Evolutionary conservation across 805 yeast species (phyloP), one percentile per base, ranked within the genome.

Genomic region (Cyberlindnera americana): DNA sequence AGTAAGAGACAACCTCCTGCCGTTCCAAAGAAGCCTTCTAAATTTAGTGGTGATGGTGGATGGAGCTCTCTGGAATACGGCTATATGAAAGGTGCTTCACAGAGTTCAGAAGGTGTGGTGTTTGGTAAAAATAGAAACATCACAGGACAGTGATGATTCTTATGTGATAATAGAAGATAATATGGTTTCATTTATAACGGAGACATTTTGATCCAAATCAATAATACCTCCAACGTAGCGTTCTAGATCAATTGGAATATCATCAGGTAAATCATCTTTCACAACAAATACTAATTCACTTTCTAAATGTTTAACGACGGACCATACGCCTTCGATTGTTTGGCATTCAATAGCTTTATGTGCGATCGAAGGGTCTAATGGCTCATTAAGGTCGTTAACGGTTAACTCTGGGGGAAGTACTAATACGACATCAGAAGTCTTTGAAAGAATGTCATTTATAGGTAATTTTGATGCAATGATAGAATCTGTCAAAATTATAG

Each of bases 41-140:
- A 69, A 50, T 54, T 74, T 35, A 25, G n/a, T 17, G 23, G 12
- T 19, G 24, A n/a, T 24, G 19, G 17, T 12, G 38, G 39, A 6
- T 78, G 85, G 85, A 76, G 78, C 47, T 67, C 81, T 0, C 44
- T 65, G 9, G 83, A 78, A 47, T 77, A 78, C 49, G 83, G 85
- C 0, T 77, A 70, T 46, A 73, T 75, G 70, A 68, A 66, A 25
- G 82, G 83, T 21, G 75, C 79, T 3, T 71, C 71, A 28, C 82
- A 76, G 43, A 60, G 65, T 3, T 65, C 73, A 1, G 82, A 78
- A 51, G 67, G 68, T 17, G 66, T 78, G 11, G 77, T 74, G 1
- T 72, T 77, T 49, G 81, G 83, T 3, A 70, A 67, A 24, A 60
- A 69, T 40, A 62, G 81, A 41, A 69, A 75, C 50, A 68, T 78